phyloP scores from a whole-genome alignment of 164 flowering plant genomes.

The Umbilicus rupestris region DNA sequence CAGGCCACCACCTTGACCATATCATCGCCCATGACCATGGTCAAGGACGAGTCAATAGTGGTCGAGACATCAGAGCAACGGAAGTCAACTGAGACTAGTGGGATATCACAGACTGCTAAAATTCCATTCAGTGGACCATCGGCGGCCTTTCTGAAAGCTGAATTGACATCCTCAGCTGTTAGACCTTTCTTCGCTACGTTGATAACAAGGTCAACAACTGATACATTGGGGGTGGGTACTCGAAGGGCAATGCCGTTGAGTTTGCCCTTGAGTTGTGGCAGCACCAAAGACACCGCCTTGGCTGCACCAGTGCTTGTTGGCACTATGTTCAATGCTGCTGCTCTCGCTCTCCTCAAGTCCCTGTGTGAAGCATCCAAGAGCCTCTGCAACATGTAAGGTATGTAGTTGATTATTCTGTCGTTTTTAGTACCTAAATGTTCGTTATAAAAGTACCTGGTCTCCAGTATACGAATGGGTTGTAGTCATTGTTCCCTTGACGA shows the following conservation, averaged over 20 bases:
- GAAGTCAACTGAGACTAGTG: conserved; percentile 94
- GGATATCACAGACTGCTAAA: conserved; percentile 76
- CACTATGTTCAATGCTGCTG: conserved; percentile 96
- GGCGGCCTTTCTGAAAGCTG: conserved; percentile 88
- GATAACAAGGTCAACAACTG: conserved; percentile 87
- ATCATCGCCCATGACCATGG: conserved; percentile 97
- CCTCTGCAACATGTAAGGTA: conserved; percentile 39
- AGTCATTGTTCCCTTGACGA: conserved; percentile 99
- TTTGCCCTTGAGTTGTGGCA: conserved; percentile 97
- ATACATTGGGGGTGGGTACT: conserved; percentile 93
- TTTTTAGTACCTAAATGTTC: neutral
- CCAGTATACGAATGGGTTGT: conserved; percentile 98
- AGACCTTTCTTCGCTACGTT: conserved; percentile 86
- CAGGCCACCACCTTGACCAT: conserved; percentile 95
- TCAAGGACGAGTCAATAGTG: conserved; percentile 79
- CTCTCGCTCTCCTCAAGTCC: conserved; percentile 93
- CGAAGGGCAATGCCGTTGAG: conserved; percentile 95
- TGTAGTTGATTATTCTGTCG: neutral
- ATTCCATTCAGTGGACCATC: conserved; percentile 80
- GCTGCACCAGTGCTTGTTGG: conserved; percentile 99
- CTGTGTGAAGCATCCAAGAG: conserved; percentile 95
- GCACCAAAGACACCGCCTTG: conserved; percentile 93
- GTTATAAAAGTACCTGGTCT: conserved; percentile 57
- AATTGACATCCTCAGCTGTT: conserved; percentile 86
- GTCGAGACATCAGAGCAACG: conserved; percentile 83